Conservation (phyloP, 164 flowering plant genomes). For the Macadamia tetraphylla region DNA sequence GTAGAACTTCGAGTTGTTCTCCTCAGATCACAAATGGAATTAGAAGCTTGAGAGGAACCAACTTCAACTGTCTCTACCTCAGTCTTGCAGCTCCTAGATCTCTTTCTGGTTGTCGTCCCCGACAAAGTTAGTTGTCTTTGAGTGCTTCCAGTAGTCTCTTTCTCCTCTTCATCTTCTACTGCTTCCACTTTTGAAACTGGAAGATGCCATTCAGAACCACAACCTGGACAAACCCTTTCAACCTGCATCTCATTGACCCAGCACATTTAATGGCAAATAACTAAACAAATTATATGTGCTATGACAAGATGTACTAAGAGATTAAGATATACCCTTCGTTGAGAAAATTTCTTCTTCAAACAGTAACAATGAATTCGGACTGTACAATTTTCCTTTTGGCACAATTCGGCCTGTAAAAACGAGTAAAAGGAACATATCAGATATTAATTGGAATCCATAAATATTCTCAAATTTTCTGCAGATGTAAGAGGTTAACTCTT, state of each 20-base stretch:
- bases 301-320: neutral
- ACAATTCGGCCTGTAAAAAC: slow-evolving; percentile 45
- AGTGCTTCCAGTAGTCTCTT: slow-evolving; percentile 6
- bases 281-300: too few relatives aligned
- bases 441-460: neutral
- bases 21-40: slow-evolving; percentile 5
- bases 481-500: too few relatives aligned
- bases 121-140: slow-evolving; percentile 22
- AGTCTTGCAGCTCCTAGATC: slow-evolving; percentile 20
- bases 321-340: slow-evolving; percentile 35
- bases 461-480: too few relatives aligned
- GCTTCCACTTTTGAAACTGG: slow-evolving; percentile 30
- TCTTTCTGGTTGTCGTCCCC: slow-evolving; percentile 20
- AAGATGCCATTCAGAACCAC: slow-evolving; percentile 51
- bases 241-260: slow-evolving; percentile 31
- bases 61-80: slow-evolving; percentile 9
- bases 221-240: slow-evolving; percentile 60
- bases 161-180: slow-evolving; percentile 24
- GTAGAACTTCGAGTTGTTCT: slow-evolving; percentile 28
- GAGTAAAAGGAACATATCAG: neutral
- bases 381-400: slow-evolving; percentile 52
- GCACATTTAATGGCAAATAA: neutral
- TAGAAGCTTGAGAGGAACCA: slow-evolving; percentile 16
- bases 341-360: slow-evolving; percentile 52
- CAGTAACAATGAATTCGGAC: slow-evolving; percentile 75